These are phyloP conservation scores for Lepidium didymum DNA, from an alignment of 345 rosid genomes.

Conservation along the genomic window DNA sequence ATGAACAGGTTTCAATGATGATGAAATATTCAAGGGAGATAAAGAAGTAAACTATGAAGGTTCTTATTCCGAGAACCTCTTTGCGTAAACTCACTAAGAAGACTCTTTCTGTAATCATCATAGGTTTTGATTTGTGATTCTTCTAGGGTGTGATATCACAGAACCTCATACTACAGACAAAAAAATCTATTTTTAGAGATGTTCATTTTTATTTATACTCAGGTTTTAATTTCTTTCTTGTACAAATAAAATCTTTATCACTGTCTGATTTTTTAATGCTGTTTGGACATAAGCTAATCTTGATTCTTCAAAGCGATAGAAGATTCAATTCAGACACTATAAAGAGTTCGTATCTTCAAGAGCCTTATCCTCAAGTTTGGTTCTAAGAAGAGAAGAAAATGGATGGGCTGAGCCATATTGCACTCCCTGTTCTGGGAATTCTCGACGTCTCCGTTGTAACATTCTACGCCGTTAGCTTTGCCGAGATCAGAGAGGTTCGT, in stretches of 20 bases:
- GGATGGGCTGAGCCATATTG: conserved; percentile 59
- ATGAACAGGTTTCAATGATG: conserved; percentile 71
- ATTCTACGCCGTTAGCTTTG: conserved; percentile 61
- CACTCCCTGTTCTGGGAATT: conserved; percentile 54
- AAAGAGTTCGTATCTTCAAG: not conserved
- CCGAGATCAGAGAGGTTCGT: conserved; percentile 59
- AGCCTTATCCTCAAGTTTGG: conserved; percentile 20
- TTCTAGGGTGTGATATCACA: not conserved
- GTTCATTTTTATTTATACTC: not conserved
- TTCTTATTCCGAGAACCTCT: conserved; percentile 22
- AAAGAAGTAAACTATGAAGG: conserved; percentile 40
- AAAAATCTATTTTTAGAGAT: not conserved
- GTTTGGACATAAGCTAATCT: not conserved
- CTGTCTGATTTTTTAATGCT: not conserved
- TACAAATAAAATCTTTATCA: not conserved
- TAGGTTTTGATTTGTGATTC: not conserved
- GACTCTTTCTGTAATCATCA: conserved; percentile 14
- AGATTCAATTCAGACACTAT: not conserved
- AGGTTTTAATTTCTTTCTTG: not conserved
- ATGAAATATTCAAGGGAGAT: conserved; percentile 52
- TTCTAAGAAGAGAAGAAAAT: conserved; percentile 20
- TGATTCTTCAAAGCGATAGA: not conserved
- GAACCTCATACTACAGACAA: not conserved
- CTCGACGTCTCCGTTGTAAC: conserved; percentile 60
- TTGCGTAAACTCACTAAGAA: conserved; percentile 15